Evolutionary conservation across 192 early-diverging fungal genomes (phyloP), one percentile per base, ranked within the genome.

Genomic region (Rhizophagus prolifer): DNA sequence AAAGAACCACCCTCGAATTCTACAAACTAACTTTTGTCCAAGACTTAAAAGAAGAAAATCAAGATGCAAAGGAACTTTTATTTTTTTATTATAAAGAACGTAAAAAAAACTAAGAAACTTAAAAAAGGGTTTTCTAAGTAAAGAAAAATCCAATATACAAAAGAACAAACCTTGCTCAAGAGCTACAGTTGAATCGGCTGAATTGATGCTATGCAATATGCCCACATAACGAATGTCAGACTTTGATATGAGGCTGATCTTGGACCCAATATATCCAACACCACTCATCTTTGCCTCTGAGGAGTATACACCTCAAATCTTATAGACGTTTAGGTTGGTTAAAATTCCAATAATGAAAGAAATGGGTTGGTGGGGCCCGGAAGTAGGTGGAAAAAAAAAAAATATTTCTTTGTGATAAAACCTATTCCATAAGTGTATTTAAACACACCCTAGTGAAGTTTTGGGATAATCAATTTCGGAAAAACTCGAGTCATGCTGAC

Each of bases 201-300:
- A 91, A 87, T 97, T 93, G 74, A 98, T 92, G 59, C 89, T 89
- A 81, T 93, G 91, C 23, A 98, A 88, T 46, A 91, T 92, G 34
- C 97, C 97, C 54, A 94, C 90, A 83, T 96, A 98, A 81, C 97
- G 92, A 81, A 97, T 94, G 78, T 94, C 90, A 73, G 90, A 91
- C 77, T 93, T 91, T 68, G 92, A 93, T 78, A 97, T 95, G 65
- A 98, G 87, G 72, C 82, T 86, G 79, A 88, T 88, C 84, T 88
- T 88, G 64, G 86, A 87, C 58, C 87, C 87, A 80, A 88, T 88
- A 76, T 86, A 88, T 30, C 83, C 85, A 28, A 82, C 81, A 46
- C 86, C 82, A 28, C 79, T 76, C 74, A 76, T 76, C 74, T 65
- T 75, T 19, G 16, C 14, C 65, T 67, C 7, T 30, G 61, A 28